phyloP scores from a whole-genome alignment of 2,329 filamentous ascomycete genomes.

The Xenosphaeropsis pyriputrescens region DNA sequence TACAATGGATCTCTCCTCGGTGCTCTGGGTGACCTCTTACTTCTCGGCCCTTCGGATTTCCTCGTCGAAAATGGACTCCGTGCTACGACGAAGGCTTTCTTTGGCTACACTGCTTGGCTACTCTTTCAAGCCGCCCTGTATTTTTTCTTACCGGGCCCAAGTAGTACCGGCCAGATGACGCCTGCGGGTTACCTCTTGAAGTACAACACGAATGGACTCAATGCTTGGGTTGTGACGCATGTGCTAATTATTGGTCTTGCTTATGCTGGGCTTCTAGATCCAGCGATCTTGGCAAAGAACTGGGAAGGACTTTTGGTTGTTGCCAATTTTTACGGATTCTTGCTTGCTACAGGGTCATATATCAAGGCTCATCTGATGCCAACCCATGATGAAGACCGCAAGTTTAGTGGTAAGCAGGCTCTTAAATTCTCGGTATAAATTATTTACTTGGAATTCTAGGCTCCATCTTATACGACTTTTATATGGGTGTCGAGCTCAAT shows the following conservation, averaged over 20 bases:
- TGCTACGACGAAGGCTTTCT: slow-evolving; percentile 4
- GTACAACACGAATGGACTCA: slow-evolving; percentile 27
- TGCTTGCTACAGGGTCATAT: slow-evolving; percentile 19
- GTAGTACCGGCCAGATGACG: slow-evolving; percentile 23
- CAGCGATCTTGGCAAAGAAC: slow-evolving; percentile 24
- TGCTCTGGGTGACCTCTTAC: slow-evolving; percentile 5
- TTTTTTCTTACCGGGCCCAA: slow-evolving; percentile 16
- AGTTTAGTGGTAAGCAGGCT: slow-evolving; percentile 22
- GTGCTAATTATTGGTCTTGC: slow-evolving; percentile 14
- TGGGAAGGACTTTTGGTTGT: slow-evolving; percentile 24
- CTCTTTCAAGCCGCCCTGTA: slow-evolving; percentile 20
- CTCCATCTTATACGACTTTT: slow-evolving; percentile 26
- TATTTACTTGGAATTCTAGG: slow-evolving; percentile 11
- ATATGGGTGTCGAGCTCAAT: slow-evolving; percentile 30
- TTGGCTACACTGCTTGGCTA: slow-evolving; percentile 18
- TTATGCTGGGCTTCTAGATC: slow-evolving; percentile 18
- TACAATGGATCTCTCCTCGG: slow-evolving; percentile 10
- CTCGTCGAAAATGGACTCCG: slow-evolving; percentile 7
- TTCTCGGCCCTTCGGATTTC: slow-evolving; percentile 7
- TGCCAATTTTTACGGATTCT: slow-evolving; percentile 22
- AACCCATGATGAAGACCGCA: slow-evolving; percentile 24
- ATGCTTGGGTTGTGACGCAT: slow-evolving; percentile 24
- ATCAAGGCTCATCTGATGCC: slow-evolving; percentile 24
- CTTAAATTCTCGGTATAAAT: not conserved
- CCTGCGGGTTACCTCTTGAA: slow-evolving; percentile 26